Evolutionary conservation across 345 rosid species (phyloP), one percentile per base, ranked within the genome.

Genomic region (Salix dunnii): DNA sequence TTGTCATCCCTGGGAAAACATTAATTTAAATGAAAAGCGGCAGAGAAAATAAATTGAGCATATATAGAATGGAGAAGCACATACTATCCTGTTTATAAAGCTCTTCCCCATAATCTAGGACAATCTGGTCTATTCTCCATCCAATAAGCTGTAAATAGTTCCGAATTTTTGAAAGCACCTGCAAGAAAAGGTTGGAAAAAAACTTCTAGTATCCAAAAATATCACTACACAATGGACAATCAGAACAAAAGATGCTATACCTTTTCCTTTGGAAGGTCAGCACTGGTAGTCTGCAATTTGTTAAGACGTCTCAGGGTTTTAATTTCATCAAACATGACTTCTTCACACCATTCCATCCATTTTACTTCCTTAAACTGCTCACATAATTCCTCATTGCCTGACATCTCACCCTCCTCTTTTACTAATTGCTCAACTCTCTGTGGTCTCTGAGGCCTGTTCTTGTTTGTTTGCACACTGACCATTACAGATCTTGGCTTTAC

Each of bases 301-400:
- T 92, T 90, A 74, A 96, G 89, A 51, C 98, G 97, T 72, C 63
- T 87, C 75, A 94, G 88, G 30, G 99, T 96, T 89, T 84, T 94
- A 67, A 89, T 87, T 83, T 94, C 95, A 76, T 78, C 87, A 60
- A 76, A 86, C 97, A 96, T 89, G 62, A 92, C 97, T 81, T 92
- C 99, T 86, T 92, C 93, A 84, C 99, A 96, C 99, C 99, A 96
- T 84, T 96, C 99, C 97, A 87, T 96, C 99, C 99, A 96, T 86
- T 96, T 96, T 69, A 88, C 93, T 88, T 94, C 98, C 91, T 90
- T 96, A 68, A 96, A 96, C 82, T 96, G 99, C 85, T 94, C 98
- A 63, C 91, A 89, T 33, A 96, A 90, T 86, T 91, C 98, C 79
- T 91, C 99, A 42, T 91, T 84, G 84, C 90, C 99, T 14, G 99